Evolutionary conservation across 805 yeast genomes (phyloP).

Genomic region (Lipomyces spencermartinsiae): DNA sequence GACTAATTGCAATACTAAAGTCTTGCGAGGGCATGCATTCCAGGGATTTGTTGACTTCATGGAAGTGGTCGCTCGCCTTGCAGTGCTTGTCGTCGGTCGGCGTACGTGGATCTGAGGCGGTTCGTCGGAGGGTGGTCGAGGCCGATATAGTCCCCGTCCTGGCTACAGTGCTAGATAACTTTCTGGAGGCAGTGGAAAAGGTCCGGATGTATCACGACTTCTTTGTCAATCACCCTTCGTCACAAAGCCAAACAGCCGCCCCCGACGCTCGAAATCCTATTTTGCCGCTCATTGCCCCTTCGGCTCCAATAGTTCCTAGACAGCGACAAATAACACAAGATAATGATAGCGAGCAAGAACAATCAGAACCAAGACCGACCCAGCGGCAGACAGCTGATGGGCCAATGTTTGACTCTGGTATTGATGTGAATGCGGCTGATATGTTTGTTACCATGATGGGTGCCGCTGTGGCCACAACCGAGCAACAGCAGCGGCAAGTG

Average conservation of each 20-base stretch:
- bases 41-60: conserved; percentile 67
- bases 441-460: conserved; percentile 27
- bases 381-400: background rate
- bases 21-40: conserved; percentile 62
- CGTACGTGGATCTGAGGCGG: conserved; percentile 87
- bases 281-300: background rate
- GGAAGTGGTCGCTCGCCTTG: conserved; percentile 97
- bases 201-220: conserved; percentile 33
- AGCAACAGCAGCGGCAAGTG: background rate
- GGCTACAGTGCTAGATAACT: conserved; percentile 91
- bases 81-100: conserved; percentile 92
- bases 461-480: conserved; percentile 13
- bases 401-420: conserved; percentile 26
- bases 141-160: conserved; percentile 92
- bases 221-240: background rate
- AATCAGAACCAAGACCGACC: background rate
- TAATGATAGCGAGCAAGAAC: background rate
- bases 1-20: conserved; percentile 82
- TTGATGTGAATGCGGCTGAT: conserved; percentile 26
- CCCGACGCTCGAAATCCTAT: background rate
- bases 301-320: background rate
- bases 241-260: background rate
- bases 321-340: background rate
- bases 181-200: conserved; percentile 51
- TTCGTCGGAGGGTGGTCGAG: conserved; percentile 82